These are phyloP conservation scores for Albizia julibrissin DNA, from an alignment of 306 rosid species.

Conservation along the genomic window DNA sequence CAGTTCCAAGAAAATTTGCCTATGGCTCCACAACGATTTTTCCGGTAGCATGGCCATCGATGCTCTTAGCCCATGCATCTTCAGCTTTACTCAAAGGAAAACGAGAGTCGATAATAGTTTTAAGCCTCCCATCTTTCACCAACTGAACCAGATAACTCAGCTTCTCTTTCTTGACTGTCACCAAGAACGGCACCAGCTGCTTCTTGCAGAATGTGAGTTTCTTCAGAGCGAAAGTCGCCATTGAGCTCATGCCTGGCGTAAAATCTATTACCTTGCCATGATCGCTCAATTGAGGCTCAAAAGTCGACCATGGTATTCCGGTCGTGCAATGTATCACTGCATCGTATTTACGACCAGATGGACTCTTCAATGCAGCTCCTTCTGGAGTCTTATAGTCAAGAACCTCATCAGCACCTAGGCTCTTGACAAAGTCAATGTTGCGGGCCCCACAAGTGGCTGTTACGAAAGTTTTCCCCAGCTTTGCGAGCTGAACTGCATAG, in stretches of 20 bases:
- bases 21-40: slow-evolving; percentile 68
- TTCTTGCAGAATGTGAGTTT: slow-evolving; percentile 67
- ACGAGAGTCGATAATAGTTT: slow-evolving; percentile 53
- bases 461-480: slow-evolving; percentile 56
- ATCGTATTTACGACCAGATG: slow-evolving; percentile 68
- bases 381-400: slow-evolving; percentile 68
- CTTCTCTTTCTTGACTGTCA: slow-evolving; percentile 45
- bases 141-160: slow-evolving; percentile 48
- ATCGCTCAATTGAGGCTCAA: slow-evolving; percentile 51
- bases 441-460: slow-evolving; percentile 81
- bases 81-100: slow-evolving; percentile 67
- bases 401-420: slow-evolving; percentile 77
- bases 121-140: slow-evolving; percentile 62
- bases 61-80: slow-evolving; percentile 80
- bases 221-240: slow-evolving; percentile 39
- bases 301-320: slow-evolving; percentile 66
- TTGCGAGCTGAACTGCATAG: slow-evolving; percentile 72
- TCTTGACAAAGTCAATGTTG: slow-evolving; percentile 57
- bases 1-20: slow-evolving; percentile 18
- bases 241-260: slow-evolving; percentile 40
- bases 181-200: slow-evolving; percentile 46
- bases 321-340: slow-evolving; percentile 52
- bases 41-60: slow-evolving; percentile 66
- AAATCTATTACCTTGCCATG: slow-evolving; percentile 62
- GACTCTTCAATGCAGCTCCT: slow-evolving; percentile 61